These are phyloP conservation scores for Paradendryphiella salina DNA, from an alignment of 2,329 filamentous ascomycete species.

Conservation along the genomic window DNA sequence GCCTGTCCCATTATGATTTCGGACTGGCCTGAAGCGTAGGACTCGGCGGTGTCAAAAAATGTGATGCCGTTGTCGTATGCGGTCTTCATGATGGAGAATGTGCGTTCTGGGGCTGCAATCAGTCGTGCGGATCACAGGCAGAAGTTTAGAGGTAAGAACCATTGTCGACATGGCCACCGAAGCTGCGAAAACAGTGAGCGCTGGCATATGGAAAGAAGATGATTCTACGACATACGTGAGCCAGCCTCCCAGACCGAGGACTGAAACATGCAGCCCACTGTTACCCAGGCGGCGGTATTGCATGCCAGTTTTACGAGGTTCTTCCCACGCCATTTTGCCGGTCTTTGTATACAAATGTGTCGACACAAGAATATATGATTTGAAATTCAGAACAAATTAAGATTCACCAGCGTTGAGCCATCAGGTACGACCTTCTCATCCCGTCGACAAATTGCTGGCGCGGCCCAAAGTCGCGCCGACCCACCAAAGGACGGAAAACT, in stretches of 20 bases:
- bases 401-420: neutral
- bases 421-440: neutral
- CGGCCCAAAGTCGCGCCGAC: constrained; percentile 1
- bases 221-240: constrained; percentile 62
- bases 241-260: constrained; percentile 65
- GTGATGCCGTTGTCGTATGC: constrained; percentile 60
- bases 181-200: constrained; percentile 16
- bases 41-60: constrained; percentile 37
- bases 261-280: constrained; percentile 73
- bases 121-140: neutral
- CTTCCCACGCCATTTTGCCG: constrained; percentile 34
- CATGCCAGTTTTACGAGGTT: constrained; percentile 41
- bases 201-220: neutral
- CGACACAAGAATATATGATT: neutral
- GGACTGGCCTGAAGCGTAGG: constrained; percentile 57
- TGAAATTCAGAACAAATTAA: neutral
- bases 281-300: constrained; percentile 71
- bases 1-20: constrained; percentile 60
- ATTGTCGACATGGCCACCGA: constrained; percentile 69
- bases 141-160: constrained; percentile 47
- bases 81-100: constrained; percentile 58
- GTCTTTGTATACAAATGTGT: neutral
- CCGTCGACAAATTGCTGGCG: neutral
- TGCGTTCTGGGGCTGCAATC: constrained; percentile 50
- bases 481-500: neutral